A percentile compares a stretch with the other conserved stretches of the same genome.
Evolutionary conservation across 2,329 filamentous ascomycete genomes (phyloP).

Genomic region (Cercospora sp.): DNA sequence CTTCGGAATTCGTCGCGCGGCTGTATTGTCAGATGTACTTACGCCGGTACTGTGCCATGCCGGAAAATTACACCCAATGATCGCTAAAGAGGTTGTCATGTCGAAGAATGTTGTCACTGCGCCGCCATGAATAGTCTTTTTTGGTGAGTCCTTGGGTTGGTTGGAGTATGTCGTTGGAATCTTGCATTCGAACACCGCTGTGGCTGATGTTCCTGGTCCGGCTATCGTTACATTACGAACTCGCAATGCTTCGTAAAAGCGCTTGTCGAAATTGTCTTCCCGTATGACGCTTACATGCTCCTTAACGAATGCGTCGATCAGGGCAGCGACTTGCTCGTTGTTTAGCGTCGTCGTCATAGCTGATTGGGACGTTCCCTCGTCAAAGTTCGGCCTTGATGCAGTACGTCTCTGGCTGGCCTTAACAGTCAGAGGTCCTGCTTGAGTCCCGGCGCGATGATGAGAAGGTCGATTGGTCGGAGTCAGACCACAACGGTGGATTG

Average conservation of each 20-base stretch:
- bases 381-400: neutral
- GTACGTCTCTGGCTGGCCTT: neutral
- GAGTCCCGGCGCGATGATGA: neutral
- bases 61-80: slow-evolving; percentile 18
- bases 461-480: neutral
- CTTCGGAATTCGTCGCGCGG: neutral
- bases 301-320: neutral
- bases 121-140: slow-evolving; percentile 38
- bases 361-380: neutral
- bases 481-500: neutral
- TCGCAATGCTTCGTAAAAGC: slow-evolving; percentile 14
- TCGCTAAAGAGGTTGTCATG: slow-evolving; percentile 48
- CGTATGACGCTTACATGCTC: slow-evolving; percentile 14
- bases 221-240: slow-evolving; percentile 14
- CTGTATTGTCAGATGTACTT: neutral
- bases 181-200: slow-evolving; percentile 19
- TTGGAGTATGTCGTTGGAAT: slow-evolving; percentile 24
- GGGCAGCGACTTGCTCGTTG: neutral
- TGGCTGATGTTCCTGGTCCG: slow-evolving; percentile 11
- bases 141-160: slow-evolving; percentile 16
- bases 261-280: slow-evolving; percentile 23
- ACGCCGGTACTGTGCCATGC: neutral
- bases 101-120: slow-evolving; percentile 57
- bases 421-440: neutral
- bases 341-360: neutral